Evolutionary conservation across 2,329 filamentous ascomycete species (phyloP).

Genomic region (Ambrosiella beaveri): DNA sequence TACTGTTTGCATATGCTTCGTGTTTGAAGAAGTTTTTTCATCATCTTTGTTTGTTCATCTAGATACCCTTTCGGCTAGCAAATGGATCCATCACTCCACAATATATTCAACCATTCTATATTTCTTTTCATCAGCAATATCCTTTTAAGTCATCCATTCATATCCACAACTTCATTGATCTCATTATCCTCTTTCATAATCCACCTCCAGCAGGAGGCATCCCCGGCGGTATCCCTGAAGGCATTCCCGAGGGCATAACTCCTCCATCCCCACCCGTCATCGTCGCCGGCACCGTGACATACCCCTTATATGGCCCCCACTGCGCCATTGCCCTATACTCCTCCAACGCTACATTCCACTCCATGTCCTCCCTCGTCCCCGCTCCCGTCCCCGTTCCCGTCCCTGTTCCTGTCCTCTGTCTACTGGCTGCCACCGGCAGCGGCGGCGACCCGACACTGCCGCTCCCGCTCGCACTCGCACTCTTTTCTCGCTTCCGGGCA

Average conservation of each 20-base stretch:
- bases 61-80: background rate
- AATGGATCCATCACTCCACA: background rate
- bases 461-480: background rate
- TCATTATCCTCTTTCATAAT: background rate
- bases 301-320: background rate
- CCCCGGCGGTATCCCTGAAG: background rate
- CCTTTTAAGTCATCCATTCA: background rate
- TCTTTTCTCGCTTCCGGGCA: slow-evolving; percentile 16
- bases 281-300: background rate
- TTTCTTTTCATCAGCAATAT: background rate
- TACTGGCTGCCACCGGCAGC: background rate
- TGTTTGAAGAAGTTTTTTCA: background rate
- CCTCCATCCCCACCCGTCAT: too few species aligned
- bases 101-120: background rate
- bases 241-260: too few species aligned
- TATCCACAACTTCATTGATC: background rate
- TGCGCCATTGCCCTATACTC: slow-evolving; percentile 20
- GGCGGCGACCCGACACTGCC: background rate
- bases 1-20: background rate
- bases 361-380: slow-evolving; percentile 21
- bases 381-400: background rate
- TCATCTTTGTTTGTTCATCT: background rate
- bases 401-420: background rate
- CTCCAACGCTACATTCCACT: slow-evolving; percentile 32
- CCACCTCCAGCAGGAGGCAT: background rate